Conservation (phyloP, 805 yeast genomes). For the Nakazawaea anatomiae region DNA sequence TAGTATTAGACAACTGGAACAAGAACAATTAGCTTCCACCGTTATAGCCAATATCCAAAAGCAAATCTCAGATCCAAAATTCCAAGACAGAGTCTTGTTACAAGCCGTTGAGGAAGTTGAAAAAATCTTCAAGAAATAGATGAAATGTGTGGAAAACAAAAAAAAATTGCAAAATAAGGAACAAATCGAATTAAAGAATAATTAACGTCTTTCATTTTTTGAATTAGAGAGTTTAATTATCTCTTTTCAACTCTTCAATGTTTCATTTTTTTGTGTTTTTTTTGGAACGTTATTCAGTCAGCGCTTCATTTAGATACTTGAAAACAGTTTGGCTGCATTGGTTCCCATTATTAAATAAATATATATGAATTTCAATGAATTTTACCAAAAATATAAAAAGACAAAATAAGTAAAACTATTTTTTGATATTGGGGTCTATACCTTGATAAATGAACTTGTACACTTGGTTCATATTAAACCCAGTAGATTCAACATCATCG, state of each 20-base stretch:
- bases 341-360: no score
- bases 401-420: not conserved
- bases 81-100: slow-evolving; percentile 87
- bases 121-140: slow-evolving; percentile 30
- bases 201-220: no score
- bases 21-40: slow-evolving; percentile 79
- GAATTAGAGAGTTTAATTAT: no score
- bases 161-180: no score
- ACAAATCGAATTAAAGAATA: no score
- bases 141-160: not conserved
- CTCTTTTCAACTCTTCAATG: no score
- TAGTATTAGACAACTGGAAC: slow-evolving; percentile 93
- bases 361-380: not conserved
- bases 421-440: slow-evolving; percentile 15
- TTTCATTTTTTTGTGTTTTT: no score
- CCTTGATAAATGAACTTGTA: slow-evolving; percentile 44
- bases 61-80: slow-evolving; percentile 79
- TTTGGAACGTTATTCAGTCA: no score
- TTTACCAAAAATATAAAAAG: not conserved
- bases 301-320: not conserved
- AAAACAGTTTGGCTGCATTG: not conserved
- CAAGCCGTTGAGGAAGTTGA: slow-evolving; percentile 93
- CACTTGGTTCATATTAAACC: slow-evolving; percentile 29
- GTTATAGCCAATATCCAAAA: slow-evolving; percentile 86
- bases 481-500: slow-evolving; percentile 10